Evolutionary conservation across 805 yeast genomes (phyloP), one percentile per base, ranked within the genome.

Genomic region (Saccharomycopsis oosterbeekiorum): DNA sequence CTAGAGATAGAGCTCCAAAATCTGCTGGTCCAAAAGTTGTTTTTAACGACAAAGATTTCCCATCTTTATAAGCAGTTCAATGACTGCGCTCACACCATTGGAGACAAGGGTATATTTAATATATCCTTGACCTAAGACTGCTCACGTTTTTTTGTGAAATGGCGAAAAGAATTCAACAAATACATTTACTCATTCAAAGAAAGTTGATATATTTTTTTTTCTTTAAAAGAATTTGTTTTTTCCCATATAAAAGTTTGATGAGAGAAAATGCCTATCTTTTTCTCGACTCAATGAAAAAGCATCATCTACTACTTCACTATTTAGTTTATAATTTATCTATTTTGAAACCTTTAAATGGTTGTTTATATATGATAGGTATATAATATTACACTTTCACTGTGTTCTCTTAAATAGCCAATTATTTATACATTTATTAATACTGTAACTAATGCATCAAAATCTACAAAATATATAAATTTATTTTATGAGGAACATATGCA

Each of bases 1-100:
- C 60, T 68, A 67, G 60, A 64, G 72, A 69, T 67, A 68, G 68
- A 68, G 69, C 64, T 59, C 65, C 70, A 68, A 64, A 69, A 66
- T 68, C 67, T 66, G 66, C 66, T 62, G 69, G 67, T 62, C 26
- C 57, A 37, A 51, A 51, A 24, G 60, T 51, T 47, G 66, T 59
- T 58, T 39, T 64, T 15, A 62, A 59, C 51, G 64, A 61, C 43
- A 42, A 57, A 8, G 60, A 60, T 58, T 64, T 64, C 61, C 66
- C 66, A 54, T 61, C 66, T 54, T 61, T 64, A 47, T 47, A 47
- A 47, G 53, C 53, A 47, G 21, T 47, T 47, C n/a, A 21, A 21
- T 47, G n/a, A 21, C 21, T 47, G 53, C 34, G 3, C 10, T 11
- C 24, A 24, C 11, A 47, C 53, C 53, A 21, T 47, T 21, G 34